These are phyloP conservation scores for Quercus alba DNA, from an alignment of 306 rosid genomes.

Conservation along the genomic window DNA sequence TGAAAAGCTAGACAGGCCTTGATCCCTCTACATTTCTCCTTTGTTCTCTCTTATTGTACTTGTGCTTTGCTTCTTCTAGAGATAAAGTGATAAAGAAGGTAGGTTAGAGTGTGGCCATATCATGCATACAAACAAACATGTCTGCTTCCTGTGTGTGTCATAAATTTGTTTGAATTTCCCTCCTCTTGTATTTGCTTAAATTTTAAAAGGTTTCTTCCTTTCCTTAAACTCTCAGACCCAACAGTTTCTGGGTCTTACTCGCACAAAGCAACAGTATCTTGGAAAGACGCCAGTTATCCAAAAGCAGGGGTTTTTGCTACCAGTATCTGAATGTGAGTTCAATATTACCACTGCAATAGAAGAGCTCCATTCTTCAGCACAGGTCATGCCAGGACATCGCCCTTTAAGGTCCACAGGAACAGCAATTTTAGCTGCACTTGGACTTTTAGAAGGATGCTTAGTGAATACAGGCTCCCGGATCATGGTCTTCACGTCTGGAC, in stretches of 20 bases:
- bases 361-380: conserved; percentile 57
- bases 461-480: conserved; percentile 69
- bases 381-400: conserved; percentile 37
- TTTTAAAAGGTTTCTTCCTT: conserved; percentile 16
- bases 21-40: background rate
- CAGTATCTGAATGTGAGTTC: conserved; percentile 81
- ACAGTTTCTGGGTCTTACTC: conserved; percentile 48
- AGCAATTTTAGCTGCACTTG: conserved; percentile 79
- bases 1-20: background rate
- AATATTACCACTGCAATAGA: conserved; percentile 63
- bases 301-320: conserved; percentile 63
- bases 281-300: conserved; percentile 46
- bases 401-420: conserved; percentile 72
- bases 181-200: background rate
- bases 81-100: background rate
- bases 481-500: conserved; percentile 88
- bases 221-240: conserved; percentile 40
- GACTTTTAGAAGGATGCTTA: conserved; percentile 65
- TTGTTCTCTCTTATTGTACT: background rate
- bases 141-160: conserved; percentile 1
- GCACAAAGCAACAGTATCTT: conserved; percentile 41
- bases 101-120: background rate
- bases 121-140: background rate
- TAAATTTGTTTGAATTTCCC: background rate
- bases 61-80: background rate